A percentile compares a stretch with the other conserved stretches of the same genome.
These are phyloP conservation scores for Ananas comosus DNA, from an alignment of 176 grass and related monocot species.

Conservation along the genomic window DNA sequence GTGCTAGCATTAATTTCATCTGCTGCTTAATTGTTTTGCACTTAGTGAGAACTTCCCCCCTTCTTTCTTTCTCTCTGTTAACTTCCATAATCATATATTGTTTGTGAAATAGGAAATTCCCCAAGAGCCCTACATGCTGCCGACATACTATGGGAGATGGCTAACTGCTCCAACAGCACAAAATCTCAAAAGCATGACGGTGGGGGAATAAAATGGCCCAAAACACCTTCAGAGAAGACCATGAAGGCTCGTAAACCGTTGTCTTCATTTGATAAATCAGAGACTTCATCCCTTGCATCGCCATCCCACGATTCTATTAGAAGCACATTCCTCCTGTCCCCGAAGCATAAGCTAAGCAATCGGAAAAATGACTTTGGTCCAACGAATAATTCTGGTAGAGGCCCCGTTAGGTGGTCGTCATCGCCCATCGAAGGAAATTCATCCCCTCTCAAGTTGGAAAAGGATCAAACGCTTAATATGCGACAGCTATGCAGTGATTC, in stretches of 20 bases:
- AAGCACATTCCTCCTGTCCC: constrained; percentile 26
- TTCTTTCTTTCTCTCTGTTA: constrained; percentile 2
- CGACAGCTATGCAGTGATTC: constrained; percentile 46
- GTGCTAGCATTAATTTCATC: too few relatives aligned
- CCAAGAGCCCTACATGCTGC: constrained; percentile 41
- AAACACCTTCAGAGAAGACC: constrained; percentile 58
- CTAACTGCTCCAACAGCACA: constrained; percentile 25
- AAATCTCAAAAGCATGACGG: constrained; percentile 31
- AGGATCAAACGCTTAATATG: constrained; percentile 19
- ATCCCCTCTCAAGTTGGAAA: constrained; percentile 39
- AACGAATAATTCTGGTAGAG: constrained; percentile 49
- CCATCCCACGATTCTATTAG: constrained; percentile 46
- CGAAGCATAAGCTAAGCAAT: constrained; percentile 42
- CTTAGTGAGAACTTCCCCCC: neutral
- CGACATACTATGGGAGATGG: constrained; percentile 75
- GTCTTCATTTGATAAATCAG: constrained; percentile 39
- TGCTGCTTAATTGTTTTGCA: neutral
- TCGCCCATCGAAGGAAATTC: constrained; percentile 31
- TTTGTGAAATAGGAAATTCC: constrained; percentile 26
- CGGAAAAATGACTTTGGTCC: constrained; percentile 48
- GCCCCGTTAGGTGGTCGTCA: constrained; percentile 51
- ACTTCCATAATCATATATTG: neutral
- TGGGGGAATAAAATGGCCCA: constrained; percentile 53
- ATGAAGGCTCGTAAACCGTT: constrained; percentile 63
- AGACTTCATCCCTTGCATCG: constrained; percentile 36